Base-by-base conservation (phyloP, 2,329 filamentous ascomycete species). In the Mycogone perniciosa region DNA sequence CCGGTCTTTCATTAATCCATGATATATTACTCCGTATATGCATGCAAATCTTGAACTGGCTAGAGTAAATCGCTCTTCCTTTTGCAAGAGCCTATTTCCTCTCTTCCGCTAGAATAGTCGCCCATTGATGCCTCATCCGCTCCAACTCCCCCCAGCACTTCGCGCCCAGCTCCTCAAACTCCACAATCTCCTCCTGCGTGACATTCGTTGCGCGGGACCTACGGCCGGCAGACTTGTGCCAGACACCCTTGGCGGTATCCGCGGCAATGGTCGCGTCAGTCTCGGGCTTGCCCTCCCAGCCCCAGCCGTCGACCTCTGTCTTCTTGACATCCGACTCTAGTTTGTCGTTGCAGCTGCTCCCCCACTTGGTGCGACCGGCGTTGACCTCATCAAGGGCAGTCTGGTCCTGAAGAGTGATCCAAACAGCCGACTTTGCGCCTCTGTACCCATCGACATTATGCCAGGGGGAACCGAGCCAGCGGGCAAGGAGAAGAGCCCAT, bases 281-380 rank as follows among this genome's bases (percentile, higher is more conserved):
- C 56, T 76, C 75, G n/a, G 76, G 71, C 7, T 68, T 71, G 50
- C 86, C 84, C 56, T 81, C 73, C 68, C 83, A 85, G 0, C 89
- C 91, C 90, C 91, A 96, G 6, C 89, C 88, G 40, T 88, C 83
- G 3, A 95, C 85, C 67, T 96, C 89, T 1, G 90, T 95, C 60
- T 82, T 81, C 67, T 85, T 86, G 5, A 89, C 80, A 37, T 77
- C 72, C 53, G 80, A 77, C 20, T 75, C 70, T 0, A 85, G 83
- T 49, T 70, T 66, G 8, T 77, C 66, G 56, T 85, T 78, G 7
- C 78, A 79, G n/a, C 81, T 79, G 31, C 86, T 87, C 3, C 92
- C 92, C 92, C 92, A 97, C 71, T 97, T 97, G 50, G 73, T 46
- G 68, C 78, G 64, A 74, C 83, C 55, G 4, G 75, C 79, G 30